Evolutionary conservation across 805 yeast species (phyloP).

Genomic region (Metschnikowia dekortorum): DNA sequence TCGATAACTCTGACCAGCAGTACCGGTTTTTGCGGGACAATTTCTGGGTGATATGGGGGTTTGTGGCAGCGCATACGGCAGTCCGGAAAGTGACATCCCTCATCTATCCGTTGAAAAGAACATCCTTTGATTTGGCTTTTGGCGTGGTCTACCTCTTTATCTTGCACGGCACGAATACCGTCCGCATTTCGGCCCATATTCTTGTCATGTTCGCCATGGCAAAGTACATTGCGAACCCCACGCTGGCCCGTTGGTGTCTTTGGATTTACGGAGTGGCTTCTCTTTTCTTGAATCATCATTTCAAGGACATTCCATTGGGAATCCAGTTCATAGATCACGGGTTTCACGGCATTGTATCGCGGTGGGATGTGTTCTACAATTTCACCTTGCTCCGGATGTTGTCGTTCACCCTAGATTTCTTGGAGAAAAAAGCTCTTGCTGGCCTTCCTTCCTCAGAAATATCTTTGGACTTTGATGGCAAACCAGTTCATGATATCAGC

Average conservation of each 20-base stretch:
- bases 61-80: slow-evolving; percentile 51
- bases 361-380: slow-evolving; percentile 97
- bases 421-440: slow-evolving; percentile 31
- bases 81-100: slow-evolving; percentile 39
- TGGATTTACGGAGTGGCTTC: slow-evolving; percentile 83
- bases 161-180: slow-evolving; percentile 74
- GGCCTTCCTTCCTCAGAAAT: neutral
- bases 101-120: slow-evolving; percentile 30
- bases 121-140: slow-evolving; percentile 67
- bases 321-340: slow-evolving; percentile 55
- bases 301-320: slow-evolving; percentile 51
- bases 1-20: slow-evolving; percentile 89
- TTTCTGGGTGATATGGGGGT: slow-evolving; percentile 53
- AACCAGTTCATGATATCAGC: neutral
- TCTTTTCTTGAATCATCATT: slow-evolving; percentile 71
- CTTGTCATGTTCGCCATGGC: slow-evolving; percentile 50
- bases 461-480: slow-evolving; percentile 1
- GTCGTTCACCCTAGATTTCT: slow-evolving; percentile 76
- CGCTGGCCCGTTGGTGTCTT: slow-evolving; percentile 39
- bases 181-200: slow-evolving; percentile 60
- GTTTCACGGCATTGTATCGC: slow-evolving; percentile 68
- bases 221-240: slow-evolving; percentile 27
- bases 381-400: slow-evolving; percentile 81
- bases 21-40: slow-evolving; percentile 85
- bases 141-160: slow-evolving; percentile 65